Evolutionary conservation across 2,329 filamentous ascomycete genomes (phyloP), one percentile per base, ranked within the genome.

Genomic region (Cladophialophora psammophila): DNA sequence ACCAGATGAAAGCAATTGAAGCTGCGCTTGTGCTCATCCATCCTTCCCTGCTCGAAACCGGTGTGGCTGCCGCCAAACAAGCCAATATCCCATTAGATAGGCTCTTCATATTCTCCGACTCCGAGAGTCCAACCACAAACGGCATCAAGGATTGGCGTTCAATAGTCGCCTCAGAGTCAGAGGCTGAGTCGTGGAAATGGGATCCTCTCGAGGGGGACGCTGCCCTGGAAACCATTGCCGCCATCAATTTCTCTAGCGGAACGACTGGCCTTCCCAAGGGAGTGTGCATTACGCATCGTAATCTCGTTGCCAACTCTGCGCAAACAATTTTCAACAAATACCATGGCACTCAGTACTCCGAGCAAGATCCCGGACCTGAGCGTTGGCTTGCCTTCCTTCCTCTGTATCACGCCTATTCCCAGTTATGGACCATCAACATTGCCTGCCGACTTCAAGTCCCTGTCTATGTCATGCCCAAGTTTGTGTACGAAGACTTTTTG

Each of bases 391-490:
- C 81, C 0, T 82, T 84, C 70, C 75, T 84, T 0, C 82, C 82
- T 0, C 76, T 77, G 5, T 81, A 82, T 4, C 82, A 84, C 69
- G 81, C 82, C 0, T 82, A 82, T 1, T 79, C 82, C 9, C 80
- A 81, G 73, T 79, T 81, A 40, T 83, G 82, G 70, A 78, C 83
- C 9, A 76, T 84, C 68, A 83, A 82, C 65, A 90, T 70, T 86
- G 90, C 74, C 78, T 90, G 0, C 87, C 88, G 0, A 76, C 78
- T 89, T 38, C 89, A 90, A 72, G 86, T 86, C 20, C 80, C 81
- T 0, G 80, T 85, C 3, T 90, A 87, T 79, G 89, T 87, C 86
- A 90, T 90, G 87, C 77, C 81, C 2, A 81, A 79, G 48, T 90
- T 90, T 73, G 82, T 86, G 65, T 86, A 88, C 64, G 75, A 76